Conservation (phyloP, 768 basidiomycete species). For the Mycena filopes region DNA sequence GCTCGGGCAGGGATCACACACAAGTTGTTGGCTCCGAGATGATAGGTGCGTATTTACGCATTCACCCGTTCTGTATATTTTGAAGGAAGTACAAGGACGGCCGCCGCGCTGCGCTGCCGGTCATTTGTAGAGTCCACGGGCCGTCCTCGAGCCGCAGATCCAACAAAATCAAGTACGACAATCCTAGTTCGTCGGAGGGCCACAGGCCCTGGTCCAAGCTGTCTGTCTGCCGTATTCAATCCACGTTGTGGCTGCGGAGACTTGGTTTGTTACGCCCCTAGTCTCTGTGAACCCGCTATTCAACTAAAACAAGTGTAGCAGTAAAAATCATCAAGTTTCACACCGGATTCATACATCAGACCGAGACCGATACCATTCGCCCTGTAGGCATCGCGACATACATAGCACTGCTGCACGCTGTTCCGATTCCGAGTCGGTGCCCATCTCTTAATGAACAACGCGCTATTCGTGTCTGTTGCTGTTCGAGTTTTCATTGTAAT, state of each 20-base stretch:
- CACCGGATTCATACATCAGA: too few species aligned
- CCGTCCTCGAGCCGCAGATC: slow-evolving; percentile 7
- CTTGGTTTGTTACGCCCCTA: not conserved
- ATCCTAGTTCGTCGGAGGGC: slow-evolving; percentile 2
- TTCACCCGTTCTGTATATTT: not conserved
- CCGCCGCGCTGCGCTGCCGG: slow-evolving; percentile 10
- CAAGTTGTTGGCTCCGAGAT: slow-evolving; percentile 10
- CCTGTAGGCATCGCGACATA: too few species aligned
- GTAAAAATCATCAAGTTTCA: too few species aligned
- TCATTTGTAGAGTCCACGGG: slow-evolving; percentile 1
- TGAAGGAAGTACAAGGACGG: too few species aligned
- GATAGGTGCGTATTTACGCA: slow-evolving; percentile 6
- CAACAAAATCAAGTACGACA: not conserved
- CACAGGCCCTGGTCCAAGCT: not conserved
- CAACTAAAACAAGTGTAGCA: too few species aligned
- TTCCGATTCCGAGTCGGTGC: not conserved
- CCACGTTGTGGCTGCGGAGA: too few species aligned
- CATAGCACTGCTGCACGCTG: not conserved
- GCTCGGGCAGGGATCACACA: not conserved
- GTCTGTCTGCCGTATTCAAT: not conserved
- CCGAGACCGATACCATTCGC: too few species aligned
- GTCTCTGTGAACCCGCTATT: too few species aligned
- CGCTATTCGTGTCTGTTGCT: slow-evolving; percentile 9
- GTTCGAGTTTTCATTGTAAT: slow-evolving; percentile 7
- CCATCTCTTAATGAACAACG: not conserved